Evolutionary conservation across 306 rosid genomes (phyloP), one percentile per base, ranked within the genome.

Genomic region (Vicia sativa): DNA sequence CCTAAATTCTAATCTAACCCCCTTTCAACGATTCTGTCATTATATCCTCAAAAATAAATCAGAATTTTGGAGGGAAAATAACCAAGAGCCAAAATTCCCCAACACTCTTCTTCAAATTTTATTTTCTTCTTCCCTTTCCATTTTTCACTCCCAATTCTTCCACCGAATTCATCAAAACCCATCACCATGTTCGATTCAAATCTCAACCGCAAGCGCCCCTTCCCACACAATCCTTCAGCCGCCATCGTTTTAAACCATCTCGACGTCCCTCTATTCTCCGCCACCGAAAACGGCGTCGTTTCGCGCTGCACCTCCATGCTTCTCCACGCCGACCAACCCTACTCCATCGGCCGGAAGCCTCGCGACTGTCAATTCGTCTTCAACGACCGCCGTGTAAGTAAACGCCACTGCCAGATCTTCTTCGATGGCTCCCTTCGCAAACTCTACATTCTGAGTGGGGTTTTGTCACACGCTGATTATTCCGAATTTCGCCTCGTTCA

Each of bases 351-450:
- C 21, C 89, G 96, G 23, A 55, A 77, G 9, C 9, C 31, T 21
- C 73, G 73, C 42, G 11, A 46, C 55, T 89, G 87, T 11, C 54
- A 69, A 3, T 80, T 87, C 48, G 73, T 89, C 69, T 79, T 83
- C 80, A 62, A 44, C 15, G 82, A 89, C 67, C 87, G 83, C 62
- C 85, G 84, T 12, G 89, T 89, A 5, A 80, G 96, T 59, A 78
- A 83, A 58, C 82, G 65, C 10, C 93, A 89, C 60, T 89, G 93
- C 62, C 93, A 85, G 73, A 42, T 89, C 56, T 42, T 83, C 57
- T 85, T 79, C 29, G 91, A 88, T 49, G 77, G 73, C 62, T 75
- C 81, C 12, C 74, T 79, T 50, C 81, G 82, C 4, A 89, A 78
- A 72, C 68, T 87, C 42, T 89, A 76, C 65, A 49, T 89, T 66